phyloP scores from a whole-genome alignment of 2,329 filamentous ascomycete species.

The Xylariaceae sp. region DNA sequence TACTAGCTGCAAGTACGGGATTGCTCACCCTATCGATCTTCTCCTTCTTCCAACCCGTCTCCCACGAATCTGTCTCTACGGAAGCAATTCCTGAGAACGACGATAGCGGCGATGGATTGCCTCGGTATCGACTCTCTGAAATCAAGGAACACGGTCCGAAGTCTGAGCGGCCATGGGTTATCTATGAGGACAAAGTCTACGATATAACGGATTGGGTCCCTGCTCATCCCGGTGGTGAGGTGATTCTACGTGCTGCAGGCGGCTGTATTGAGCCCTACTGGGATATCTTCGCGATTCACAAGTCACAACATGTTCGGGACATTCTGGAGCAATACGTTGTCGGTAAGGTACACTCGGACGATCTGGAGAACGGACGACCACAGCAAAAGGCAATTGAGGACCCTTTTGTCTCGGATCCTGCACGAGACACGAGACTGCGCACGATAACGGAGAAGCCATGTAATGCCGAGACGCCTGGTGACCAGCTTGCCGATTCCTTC shows the following conservation, averaged over 20 bases:
- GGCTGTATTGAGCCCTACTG: slow-evolving; percentile 62
- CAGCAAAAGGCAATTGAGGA: slow-evolving; percentile 53
- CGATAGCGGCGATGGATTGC: slow-evolving; percentile 40
- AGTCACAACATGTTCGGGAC: slow-evolving; percentile 57
- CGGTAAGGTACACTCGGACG: slow-evolving; percentile 53
- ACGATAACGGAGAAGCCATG: slow-evolving; percentile 41
- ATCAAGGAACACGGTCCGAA: slow-evolving; percentile 48
- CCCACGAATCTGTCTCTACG: slow-evolving; percentile 14
- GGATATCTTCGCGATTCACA: slow-evolving; percentile 66
- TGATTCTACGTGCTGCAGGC: slow-evolving; percentile 62
- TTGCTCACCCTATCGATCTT: slow-evolving; percentile 27
- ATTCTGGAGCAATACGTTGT: slow-evolving; percentile 61
- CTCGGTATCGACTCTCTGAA: slow-evolving; percentile 47
- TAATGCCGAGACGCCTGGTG: slow-evolving; percentile 45
- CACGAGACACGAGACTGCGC: slow-evolving; percentile 38
- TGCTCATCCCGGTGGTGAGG: slow-evolving; percentile 61
- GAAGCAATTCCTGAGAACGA: slow-evolving; percentile 23
- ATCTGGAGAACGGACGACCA: slow-evolving; percentile 54
- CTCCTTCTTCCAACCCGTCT: slow-evolving; percentile 25
- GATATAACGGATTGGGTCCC: slow-evolving; percentile 65
- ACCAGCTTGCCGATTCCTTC: slow-evolving; percentile 38
- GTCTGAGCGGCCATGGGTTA: slow-evolving; percentile 57
- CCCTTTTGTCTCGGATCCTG: slow-evolving; percentile 43
- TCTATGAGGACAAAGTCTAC: slow-evolving; percentile 60
- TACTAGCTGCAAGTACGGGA: slow-evolving; percentile 29